phyloP scores from a whole-genome alignment of 805 yeast genomes.

The Wickerhamiella azyma region DNA sequence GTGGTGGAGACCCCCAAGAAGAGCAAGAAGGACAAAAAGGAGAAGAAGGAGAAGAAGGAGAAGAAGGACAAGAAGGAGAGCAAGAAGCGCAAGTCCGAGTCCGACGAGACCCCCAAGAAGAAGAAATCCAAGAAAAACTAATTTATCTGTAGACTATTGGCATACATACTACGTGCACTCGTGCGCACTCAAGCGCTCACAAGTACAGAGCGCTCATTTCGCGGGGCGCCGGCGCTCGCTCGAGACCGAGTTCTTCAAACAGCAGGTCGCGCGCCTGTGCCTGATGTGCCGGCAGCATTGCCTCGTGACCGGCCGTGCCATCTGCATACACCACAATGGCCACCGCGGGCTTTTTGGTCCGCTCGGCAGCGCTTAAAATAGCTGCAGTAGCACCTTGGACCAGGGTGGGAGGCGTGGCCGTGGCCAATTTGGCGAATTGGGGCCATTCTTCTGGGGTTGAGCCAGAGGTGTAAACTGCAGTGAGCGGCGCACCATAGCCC shows the following conservation, averaged over 20 bases:
- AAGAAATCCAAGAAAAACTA: conserved; percentile 39
- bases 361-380: conserved; percentile 20
- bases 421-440: conserved; percentile 8
- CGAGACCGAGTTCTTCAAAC: not conserved
- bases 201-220: conserved; percentile 4
- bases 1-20: conserved; percentile 21
- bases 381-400: conserved; percentile 25
- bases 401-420: conserved; percentile 22
- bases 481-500: not conserved
- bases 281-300: conserved; percentile 11
- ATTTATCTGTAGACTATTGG: conserved; percentile 6
- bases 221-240: not conserved
- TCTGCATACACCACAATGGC: conserved; percentile 23
- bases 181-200: not conserved
- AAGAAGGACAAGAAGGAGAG: conserved; percentile 37
- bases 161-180: not conserved
- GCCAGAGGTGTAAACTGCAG: conserved; percentile 1
- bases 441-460: not conserved
- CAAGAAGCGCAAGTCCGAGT: conserved; percentile 31
- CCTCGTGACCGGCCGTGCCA: conserved; percentile 25
- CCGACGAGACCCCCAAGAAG: conserved; percentile 21
- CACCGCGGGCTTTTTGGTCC: conserved; percentile 13
- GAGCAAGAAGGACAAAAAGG: conserved; percentile 34
- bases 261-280: not conserved
- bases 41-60: conserved; percentile 35